Base-by-base conservation (phyloP, 208 protist genomes). In the Spongospora subterranea region DNA sequence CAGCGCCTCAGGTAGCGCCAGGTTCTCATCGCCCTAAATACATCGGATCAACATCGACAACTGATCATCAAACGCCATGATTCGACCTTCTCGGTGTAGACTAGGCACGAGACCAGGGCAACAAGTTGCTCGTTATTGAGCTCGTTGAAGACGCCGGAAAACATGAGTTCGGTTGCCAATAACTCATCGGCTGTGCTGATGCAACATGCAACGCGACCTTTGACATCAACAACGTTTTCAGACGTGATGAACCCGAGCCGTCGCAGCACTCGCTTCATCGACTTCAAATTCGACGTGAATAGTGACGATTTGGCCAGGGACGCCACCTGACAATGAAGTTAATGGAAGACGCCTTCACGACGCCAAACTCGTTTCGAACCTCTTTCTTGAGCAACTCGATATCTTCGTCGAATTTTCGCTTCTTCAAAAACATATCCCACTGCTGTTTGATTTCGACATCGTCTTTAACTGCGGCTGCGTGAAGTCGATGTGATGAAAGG, bases 161-260 rank as follows among this genome's bases (percentile, higher is more conserved):
- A 99, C 24, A 99, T 96, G 17, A 99, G 93, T 91, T 99, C 98
- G 0, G 97, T 98, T 39, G 99, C 94, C 0, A 99, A 95, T 66
- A 99, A 96, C 93, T 99, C 98, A 90, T 99, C 98, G 0, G 95
- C 97, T 0, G 98, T 96, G 40, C 96, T 99, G 60, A 99, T 98
- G 93, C 99, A 98, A 89, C 97, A 98, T 38, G 98, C 98, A 39
- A 99, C 97, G 45, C 97, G 95, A 11, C 98, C 98, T 94, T 99
- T 99, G 13, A 97, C 92, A 17, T 97, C 94, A 65, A 99, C 98
- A 6, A 99, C 97, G 94, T 99, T 91, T 45, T 99, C 97, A 89
- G 96, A 95, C 76, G 98, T 96, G 88, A 98, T 98, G 95, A 98
- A 99, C 91, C 98, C 97, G 20, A 95, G 94, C 46, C 94, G 96